Evolutionary conservation across 441 rosid species (phyloP), one percentile per base, ranked within the genome.

Genomic region (Adansonia rubrostipa): DNA sequence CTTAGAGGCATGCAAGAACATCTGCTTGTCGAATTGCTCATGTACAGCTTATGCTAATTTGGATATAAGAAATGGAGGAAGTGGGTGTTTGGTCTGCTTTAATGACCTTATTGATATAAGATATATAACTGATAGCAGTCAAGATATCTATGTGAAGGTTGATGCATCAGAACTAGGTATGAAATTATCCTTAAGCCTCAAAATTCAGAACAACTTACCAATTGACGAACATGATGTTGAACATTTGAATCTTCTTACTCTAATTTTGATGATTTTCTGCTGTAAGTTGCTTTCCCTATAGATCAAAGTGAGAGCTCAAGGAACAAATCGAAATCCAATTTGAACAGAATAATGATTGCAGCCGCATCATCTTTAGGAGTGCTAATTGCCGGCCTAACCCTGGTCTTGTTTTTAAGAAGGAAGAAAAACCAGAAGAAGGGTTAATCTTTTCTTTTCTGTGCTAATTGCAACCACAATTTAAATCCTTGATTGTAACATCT

Each of bases 21-120:
- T 71, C 36, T 81, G 86, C 53, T 33, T 20, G 15, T 54, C 13
- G 6, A 67, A 81, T n/a, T 81, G 80, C 60, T 76, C 79, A 5
- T 81, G 82, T 51, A 73, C 44, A 3, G 83, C 77, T 19, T 81
- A 76, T 57, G 76, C 86, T 11, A 76, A 33, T 36, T 62, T 56
- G 19, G 72, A 81, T 28, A 14, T 78, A 7, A 68, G 62, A 65
- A 62, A 50, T 1, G 48, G 74, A 1, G 83, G 85, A 50, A 80
- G 73, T 28, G 87, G 87, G 5, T 84, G 86, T 19, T 33, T 84
- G 28, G 74, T 73, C 15, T 84, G 86, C 84, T 84, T 56, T 5
- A n/a, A 2, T 47, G 81, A 48, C 10, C 71, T 84, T 33, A 74
- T 84, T 15, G 83, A 84, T 53, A 77, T 79, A 2, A 65, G 71